Evolutionary conservation across 2,329 filamentous ascomycete genomes (phyloP).

Genomic region (Diaporthe capsici): DNA sequence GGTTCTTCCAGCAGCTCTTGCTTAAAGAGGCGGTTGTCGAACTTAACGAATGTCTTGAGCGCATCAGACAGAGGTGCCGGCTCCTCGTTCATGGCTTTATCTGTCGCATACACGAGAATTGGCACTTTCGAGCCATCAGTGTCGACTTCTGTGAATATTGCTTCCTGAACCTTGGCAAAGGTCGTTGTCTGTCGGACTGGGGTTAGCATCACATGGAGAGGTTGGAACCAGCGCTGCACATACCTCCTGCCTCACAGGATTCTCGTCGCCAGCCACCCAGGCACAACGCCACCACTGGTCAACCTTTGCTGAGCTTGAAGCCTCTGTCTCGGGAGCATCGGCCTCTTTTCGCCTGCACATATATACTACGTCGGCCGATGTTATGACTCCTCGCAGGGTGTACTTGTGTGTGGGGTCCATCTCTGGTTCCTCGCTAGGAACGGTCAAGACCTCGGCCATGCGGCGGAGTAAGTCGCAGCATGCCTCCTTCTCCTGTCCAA

Average conservation of each 20-base stretch:
- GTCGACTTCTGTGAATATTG: slow-evolving; percentile 43
- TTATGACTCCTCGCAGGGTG: slow-evolving; percentile 50
- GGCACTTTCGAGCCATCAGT: slow-evolving; percentile 42
- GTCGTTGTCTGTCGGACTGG: slow-evolving; percentile 41
- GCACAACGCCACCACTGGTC: slow-evolving; percentile 51
- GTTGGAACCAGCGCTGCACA: background rate
- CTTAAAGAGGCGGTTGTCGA: slow-evolving; percentile 53
- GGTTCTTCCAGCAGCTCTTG: slow-evolving; percentile 50
- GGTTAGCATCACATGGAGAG: background rate
- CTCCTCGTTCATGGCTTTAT: slow-evolving; percentile 47
- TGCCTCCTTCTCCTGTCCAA: slow-evolving; percentile 34
- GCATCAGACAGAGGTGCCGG: slow-evolving; percentile 46
- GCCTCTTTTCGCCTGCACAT: slow-evolving; percentile 46
- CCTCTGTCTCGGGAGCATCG: slow-evolving; percentile 43
- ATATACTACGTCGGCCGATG: slow-evolving; percentile 47
- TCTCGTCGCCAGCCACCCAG: slow-evolving; percentile 42
- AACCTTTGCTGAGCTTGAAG: slow-evolving; percentile 17
- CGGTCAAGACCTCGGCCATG: slow-evolving; percentile 34
- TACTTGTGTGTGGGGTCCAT: slow-evolving; percentile 49
- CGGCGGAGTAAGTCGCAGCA: slow-evolving; percentile 36
- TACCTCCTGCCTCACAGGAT: slow-evolving; percentile 44
- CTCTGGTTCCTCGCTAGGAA: slow-evolving; percentile 39
- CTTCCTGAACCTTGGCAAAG: slow-evolving; percentile 43
- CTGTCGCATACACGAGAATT: slow-evolving; percentile 50
- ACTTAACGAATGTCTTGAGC: slow-evolving; percentile 51